phyloP scores from a whole-genome alignment of 2,329 filamentous ascomycete species.

The Fusarium buxicola region DNA sequence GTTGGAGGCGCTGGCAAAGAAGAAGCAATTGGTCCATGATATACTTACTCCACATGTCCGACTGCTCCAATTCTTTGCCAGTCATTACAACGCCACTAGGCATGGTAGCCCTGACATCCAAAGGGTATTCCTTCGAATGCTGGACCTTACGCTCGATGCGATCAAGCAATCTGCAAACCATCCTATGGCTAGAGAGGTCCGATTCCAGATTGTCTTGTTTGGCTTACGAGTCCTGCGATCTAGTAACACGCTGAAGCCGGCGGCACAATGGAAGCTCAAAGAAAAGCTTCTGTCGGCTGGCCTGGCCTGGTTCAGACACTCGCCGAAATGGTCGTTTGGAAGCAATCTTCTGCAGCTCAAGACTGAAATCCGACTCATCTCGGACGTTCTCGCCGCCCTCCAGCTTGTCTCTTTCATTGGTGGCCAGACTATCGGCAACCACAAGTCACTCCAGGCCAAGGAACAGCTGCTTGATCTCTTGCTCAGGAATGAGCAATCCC shows the following conservation, averaged over 20 bases:
- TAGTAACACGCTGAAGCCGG: slow-evolving; percentile 72
- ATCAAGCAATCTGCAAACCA: slow-evolving; percentile 78
- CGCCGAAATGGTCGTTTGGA: slow-evolving; percentile 93
- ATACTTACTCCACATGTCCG: slow-evolving; percentile 87
- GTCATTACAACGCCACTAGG: slow-evolving; percentile 94
- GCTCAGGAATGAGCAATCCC: slow-evolving; percentile 84
- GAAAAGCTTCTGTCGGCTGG: slow-evolving; percentile 89
- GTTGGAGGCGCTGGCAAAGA: slow-evolving; percentile 76
- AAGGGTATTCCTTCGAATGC: slow-evolving; percentile 81
- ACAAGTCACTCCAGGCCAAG: slow-evolving; percentile 78
- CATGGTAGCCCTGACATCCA: slow-evolving; percentile 86
- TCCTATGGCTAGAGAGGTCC: slow-evolving; percentile 90
- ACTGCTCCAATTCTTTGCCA: slow-evolving; percentile 88
- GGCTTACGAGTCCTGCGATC: slow-evolving; percentile 81
- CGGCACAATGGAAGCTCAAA: slow-evolving; percentile 84
- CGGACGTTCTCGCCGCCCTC: slow-evolving; percentile 77
- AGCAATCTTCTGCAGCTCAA: slow-evolving; percentile 94
- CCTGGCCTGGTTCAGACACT: slow-evolving; percentile 86
- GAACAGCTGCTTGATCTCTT: slow-evolving; percentile 85
- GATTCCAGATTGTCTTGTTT: slow-evolving; percentile 88
- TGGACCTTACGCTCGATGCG: slow-evolving; percentile 81
- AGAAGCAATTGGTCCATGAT: slow-evolving; percentile 83
- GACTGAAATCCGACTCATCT: slow-evolving; percentile 85
- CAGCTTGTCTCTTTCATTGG: slow-evolving; percentile 72
- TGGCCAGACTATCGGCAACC: slow-evolving; percentile 60